Evolutionary conservation across 768 basidiomycete genomes (phyloP).

Genomic region (Agrocybe chaxingu): DNA sequence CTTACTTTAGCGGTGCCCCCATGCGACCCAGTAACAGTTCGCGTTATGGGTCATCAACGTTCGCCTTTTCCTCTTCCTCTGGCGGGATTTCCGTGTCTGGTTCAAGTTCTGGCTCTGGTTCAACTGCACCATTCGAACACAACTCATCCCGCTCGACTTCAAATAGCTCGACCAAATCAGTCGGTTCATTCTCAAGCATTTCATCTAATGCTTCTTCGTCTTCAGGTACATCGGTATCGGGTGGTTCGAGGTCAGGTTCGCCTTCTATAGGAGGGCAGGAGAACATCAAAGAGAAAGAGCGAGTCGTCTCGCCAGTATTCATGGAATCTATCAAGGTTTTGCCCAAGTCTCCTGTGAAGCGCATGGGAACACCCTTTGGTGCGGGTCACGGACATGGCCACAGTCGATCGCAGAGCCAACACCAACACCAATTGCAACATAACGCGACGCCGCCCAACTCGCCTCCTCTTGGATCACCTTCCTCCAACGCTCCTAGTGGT

Average conservation of each 20-base stretch:
- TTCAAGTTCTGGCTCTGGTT: constrained; percentile 27
- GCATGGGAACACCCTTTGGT: constrained; percentile 13
- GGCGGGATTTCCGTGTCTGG: constrained; percentile 20
- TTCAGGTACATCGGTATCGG: constrained; percentile 25
- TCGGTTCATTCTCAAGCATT: constrained; percentile 33
- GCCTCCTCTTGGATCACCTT: constrained; percentile 18
- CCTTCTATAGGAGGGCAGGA: constrained; percentile 20
- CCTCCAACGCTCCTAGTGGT: neutral
- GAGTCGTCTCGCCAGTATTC: too few species aligned
- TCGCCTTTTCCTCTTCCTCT: constrained; percentile 21
- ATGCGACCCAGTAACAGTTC: constrained; percentile 28
- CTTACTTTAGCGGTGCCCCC: constrained; percentile 33
- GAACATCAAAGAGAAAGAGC: too few species aligned
- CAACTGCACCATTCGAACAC: constrained; percentile 17
- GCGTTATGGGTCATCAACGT: constrained; percentile 37
- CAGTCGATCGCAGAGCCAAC: neutral
- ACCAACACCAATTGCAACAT: constrained; percentile 16
- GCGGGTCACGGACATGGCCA: too few species aligned
- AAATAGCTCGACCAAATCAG: constrained; percentile 32
- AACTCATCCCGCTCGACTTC: constrained; percentile 38
- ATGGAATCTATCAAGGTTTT: neutral
- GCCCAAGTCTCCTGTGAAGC: constrained; percentile 11
- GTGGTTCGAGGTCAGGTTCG: constrained; percentile 32
- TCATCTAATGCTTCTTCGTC: constrained; percentile 40
- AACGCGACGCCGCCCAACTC: constrained; percentile 22